Evolutionary conservation across 306 rosid species (phyloP).

Genomic region (Fagus sylvatica): DNA sequence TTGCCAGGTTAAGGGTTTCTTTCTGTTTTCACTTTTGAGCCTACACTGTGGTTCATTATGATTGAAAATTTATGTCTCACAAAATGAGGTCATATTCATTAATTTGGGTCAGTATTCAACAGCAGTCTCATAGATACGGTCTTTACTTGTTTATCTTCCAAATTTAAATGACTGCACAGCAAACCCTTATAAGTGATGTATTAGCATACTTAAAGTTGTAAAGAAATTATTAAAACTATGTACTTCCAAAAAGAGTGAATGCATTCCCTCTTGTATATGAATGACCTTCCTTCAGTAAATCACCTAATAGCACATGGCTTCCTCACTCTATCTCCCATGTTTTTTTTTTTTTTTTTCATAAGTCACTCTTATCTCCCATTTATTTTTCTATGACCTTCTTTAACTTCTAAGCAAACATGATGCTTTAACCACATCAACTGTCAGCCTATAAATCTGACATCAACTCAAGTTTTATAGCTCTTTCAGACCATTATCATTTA

Average conservation of each 20-base stretch:
- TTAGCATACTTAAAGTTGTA: not conserved
- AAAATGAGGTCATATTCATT: not conserved
- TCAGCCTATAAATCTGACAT: not conserved
- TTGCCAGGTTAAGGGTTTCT: not conserved
- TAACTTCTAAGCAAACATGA: not conserved
- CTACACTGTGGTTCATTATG: not conserved
- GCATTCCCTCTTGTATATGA: not conserved
- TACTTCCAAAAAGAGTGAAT: not conserved
- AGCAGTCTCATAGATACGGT: not conserved
- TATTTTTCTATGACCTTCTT: not conserved
- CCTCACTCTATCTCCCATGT: not conserved
- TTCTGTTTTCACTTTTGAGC: not conserved
- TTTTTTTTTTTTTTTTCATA: not conserved
- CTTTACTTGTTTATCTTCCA: constrained; percentile 1
- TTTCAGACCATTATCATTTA: not conserved
- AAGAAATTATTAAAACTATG: not conserved
- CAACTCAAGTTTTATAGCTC: not conserved
- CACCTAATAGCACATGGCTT: not conserved
- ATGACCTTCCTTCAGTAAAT: not conserved
- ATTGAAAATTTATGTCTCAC: not conserved
- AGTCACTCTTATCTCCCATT: not conserved
- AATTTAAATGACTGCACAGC: too few species aligned
- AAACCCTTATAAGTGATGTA: too few species aligned
- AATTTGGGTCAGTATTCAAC: not conserved
- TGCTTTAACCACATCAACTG: not conserved